Base-by-base conservation (phyloP, 192 early-diverging fungal genomes). In the Coemansia sp. region DNA sequence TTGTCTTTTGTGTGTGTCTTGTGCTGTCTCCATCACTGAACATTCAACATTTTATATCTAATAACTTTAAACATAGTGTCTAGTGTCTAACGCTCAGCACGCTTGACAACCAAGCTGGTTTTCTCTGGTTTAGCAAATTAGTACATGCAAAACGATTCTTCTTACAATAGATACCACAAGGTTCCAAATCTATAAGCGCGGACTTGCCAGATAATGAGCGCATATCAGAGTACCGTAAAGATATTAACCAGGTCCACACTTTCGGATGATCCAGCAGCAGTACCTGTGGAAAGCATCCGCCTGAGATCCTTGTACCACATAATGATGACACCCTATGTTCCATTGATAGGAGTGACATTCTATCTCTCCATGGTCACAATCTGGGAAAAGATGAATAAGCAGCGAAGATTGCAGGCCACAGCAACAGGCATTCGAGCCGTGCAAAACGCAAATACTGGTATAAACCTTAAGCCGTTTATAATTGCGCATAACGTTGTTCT, bases 401-500 rank as follows among this genome's bases (percentile, higher is more conserved):
- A 41, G 32, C 42, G 41, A 45, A 41, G 51, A 47, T 42, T 60
- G 41, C 15, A 22, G 13, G 55, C 68, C 4, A n/a, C 18, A 42
- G 63, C 51, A 6, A 51, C 64, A 12, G 56, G 61, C 8, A n/a
- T 12, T 3, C 32, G 15, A 6, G n/a, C 37, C 11, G 13, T 39
- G 5, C 4, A 37, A 8, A 22, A 1, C 16, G 1, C 37, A 22
- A 41, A 16, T 5, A 42, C 26, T 55, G 61, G 78, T 13, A 45
- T 62, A 36, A 71, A 69, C 45, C 89, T 95, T 85, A 93, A 89
- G 72, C 77, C 80, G n/a, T 79, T 93, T 66, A 88, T 94, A 22
- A 85, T 93, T 72, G 67, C 88, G 15, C 94, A 95, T 73, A 95
- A 94, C 72, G 64, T 89, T 65, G 40, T 84, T 42, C 72, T 95